phyloP scores from a whole-genome alignment of 805 yeast species.

The Grigorovia transvaalensis region DNA sequence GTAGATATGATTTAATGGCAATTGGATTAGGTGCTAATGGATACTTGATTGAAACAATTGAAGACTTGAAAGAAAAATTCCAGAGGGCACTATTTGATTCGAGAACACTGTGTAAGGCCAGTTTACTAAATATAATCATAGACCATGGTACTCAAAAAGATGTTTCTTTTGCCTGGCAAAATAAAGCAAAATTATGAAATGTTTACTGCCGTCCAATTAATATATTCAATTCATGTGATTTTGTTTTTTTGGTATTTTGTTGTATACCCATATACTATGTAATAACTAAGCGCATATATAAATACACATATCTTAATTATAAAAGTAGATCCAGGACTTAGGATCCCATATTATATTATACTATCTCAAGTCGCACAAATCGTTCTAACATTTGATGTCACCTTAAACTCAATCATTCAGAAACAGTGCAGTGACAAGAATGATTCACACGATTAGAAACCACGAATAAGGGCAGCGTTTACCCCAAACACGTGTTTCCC shows the following conservation, averaged over 20 bases:
- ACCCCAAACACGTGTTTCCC: neutral
- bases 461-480: neutral
- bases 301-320: too few relatives aligned
- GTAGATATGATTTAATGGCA: constrained; percentile 48
- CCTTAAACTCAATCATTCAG: too few relatives aligned
- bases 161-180: constrained; percentile 61
- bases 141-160: constrained; percentile 46
- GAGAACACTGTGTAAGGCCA: constrained; percentile 26
- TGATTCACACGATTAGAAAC: too few relatives aligned
- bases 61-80: constrained; percentile 30
- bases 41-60: constrained; percentile 32
- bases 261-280: too few relatives aligned
- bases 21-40: constrained; percentile 50
- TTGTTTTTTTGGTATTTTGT: too few relatives aligned
- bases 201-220: neutral
- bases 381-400: too few relatives aligned
- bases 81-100: constrained; percentile 30
- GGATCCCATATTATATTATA: too few relatives aligned
- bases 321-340: too few relatives aligned
- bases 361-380: too few relatives aligned
- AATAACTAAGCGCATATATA: too few relatives aligned
- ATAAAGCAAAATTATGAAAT: constrained; percentile 23
- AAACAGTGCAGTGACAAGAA: too few relatives aligned
- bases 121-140: constrained; percentile 51
- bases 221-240: neutral